Conservation (phyloP, 805 yeast species). For the Trichomonascus vanleenenianus region DNA sequence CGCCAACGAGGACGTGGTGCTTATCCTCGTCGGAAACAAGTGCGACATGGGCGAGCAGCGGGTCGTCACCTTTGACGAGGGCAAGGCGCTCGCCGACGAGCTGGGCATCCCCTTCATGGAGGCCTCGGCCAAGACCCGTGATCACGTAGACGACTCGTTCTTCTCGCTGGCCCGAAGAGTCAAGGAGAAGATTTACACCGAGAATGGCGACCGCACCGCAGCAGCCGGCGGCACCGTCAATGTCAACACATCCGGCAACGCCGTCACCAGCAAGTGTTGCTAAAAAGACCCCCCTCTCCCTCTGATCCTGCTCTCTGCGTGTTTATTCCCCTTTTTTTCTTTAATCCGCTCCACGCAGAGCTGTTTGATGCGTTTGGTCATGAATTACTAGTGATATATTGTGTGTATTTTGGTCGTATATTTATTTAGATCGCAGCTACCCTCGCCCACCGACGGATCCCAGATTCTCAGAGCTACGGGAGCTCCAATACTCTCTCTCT, state of each 20-base stretch:
- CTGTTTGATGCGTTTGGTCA: no score
- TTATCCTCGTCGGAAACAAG: slow-evolving; percentile 92
- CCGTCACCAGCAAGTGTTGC: slow-evolving; percentile 27
- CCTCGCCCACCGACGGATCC: no score
- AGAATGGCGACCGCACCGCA: slow-evolving; percentile 17
- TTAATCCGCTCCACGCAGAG: neutral
- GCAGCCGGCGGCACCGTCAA: slow-evolving; percentile 24
- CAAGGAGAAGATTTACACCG: slow-evolving; percentile 59
- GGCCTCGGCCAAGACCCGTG: slow-evolving; percentile 91
- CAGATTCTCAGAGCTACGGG: no score
- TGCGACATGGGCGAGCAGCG: slow-evolving; percentile 84
- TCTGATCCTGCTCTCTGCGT: neutral
- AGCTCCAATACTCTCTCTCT: no score
- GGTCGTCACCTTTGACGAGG: slow-evolving; percentile 84
- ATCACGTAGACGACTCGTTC: slow-evolving; percentile 87
- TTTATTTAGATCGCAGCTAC: no score
- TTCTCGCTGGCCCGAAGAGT: slow-evolving; percentile 80
- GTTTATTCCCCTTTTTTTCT: neutral
- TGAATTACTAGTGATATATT: no score
- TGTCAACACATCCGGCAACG: slow-evolving; percentile 22
- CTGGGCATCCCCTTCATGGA: slow-evolving; percentile 88
- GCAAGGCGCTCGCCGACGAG: slow-evolving; percentile 79
- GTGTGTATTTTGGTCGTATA: no score
- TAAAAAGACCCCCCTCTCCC: slow-evolving; percentile 7
- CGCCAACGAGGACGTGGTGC: slow-evolving; percentile 92